phyloP scores from a whole-genome alignment of 2,329 filamentous ascomycete genomes.

The Fusarium concolor region DNA sequence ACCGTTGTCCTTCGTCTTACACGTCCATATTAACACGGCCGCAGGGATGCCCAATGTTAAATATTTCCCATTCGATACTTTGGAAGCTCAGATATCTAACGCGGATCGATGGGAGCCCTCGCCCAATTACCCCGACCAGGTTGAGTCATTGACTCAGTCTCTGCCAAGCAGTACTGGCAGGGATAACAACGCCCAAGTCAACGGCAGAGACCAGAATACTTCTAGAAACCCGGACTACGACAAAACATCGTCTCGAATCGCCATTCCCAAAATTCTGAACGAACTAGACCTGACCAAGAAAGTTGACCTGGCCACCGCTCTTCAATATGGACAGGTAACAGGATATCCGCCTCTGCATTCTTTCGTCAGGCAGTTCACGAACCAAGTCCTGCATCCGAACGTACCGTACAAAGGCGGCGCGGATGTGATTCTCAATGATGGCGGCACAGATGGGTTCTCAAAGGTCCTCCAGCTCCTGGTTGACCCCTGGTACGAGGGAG shows the following conservation, averaged over 20 bases:
- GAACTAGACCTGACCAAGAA: slow-evolving; percentile 71
- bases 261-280: slow-evolving; percentile 75
- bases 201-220: neutral
- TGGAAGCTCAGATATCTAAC: slow-evolving; percentile 82
- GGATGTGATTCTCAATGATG: slow-evolving; percentile 82
- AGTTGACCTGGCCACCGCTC: slow-evolving; percentile 82
- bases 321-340: slow-evolving; percentile 87
- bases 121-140: slow-evolving; percentile 65
- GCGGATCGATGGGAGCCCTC: slow-evolving; percentile 80
- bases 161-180: neutral
- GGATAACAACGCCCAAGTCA: neutral
- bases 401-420: slow-evolving; percentile 82
- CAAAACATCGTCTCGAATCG: slow-evolving; percentile 63
- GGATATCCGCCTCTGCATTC: slow-evolving; percentile 83
- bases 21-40: slow-evolving; percentile 17
- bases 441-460: slow-evolving; percentile 85
- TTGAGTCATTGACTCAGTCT: slow-evolving; percentile 25
- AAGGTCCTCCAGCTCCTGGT: slow-evolving; percentile 82
- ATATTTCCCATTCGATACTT: slow-evolving; percentile 91
- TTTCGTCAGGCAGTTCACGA: slow-evolving; percentile 83
- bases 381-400: slow-evolving; percentile 81
- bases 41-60: slow-evolving; percentile 81
- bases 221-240: slow-evolving; percentile 50
- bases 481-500: slow-evolving; percentile 78
- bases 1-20: neutral